A percentile compares a stretch with the other conserved stretches of the same genome.
These are phyloP conservation scores for Arachis hypogaea DNA, from an alignment of 306 rosid genomes.

Conservation along the genomic window DNA sequence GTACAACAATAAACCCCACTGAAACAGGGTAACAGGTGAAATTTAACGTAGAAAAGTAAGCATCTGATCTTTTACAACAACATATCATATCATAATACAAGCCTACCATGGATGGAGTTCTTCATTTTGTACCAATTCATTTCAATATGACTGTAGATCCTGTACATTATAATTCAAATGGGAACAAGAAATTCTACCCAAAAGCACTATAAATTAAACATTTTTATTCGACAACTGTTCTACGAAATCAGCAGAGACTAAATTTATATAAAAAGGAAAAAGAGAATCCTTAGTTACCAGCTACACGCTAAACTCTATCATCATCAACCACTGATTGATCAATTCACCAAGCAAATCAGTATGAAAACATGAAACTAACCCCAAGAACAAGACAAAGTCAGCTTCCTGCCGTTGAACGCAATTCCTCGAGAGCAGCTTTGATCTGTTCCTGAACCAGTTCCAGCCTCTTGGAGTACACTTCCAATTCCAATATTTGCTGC, in stretches of 20 bases:
- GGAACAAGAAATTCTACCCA: conserved; percentile 28
- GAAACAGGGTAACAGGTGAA: neutral
- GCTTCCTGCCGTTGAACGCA: conserved; percentile 50
- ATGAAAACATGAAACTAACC: conserved; percentile 12
- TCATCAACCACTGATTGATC: conserved; percentile 34
- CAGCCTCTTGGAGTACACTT: conserved; percentile 68
- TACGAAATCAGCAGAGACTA: conserved; percentile 30
- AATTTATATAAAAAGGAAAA: neutral
- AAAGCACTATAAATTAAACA: conserved; percentile 28
- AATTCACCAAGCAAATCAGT: conserved; percentile 35
- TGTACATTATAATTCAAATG: conserved; percentile 30
- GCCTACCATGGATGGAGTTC: neutral
- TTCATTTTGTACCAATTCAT: conserved; percentile 10
- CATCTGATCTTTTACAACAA: conserved; percentile 10
- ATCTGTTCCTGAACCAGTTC: conserved; percentile 77
- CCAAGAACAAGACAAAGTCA: conserved; percentile 4
- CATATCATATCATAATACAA: conserved; percentile 12
- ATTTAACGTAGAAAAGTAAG: neutral
- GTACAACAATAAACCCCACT: neutral
- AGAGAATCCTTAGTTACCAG: conserved; percentile 29
- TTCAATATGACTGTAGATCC: conserved; percentile 24
- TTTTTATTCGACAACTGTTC: conserved; percentile 43
- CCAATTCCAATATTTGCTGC: conserved; percentile 72
- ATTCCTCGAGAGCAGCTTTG: conserved; percentile 52
- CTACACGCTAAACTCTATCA: conserved; percentile 42